phyloP scores from a whole-genome alignment of 805 yeast species.

The Lachancea sp. region DNA sequence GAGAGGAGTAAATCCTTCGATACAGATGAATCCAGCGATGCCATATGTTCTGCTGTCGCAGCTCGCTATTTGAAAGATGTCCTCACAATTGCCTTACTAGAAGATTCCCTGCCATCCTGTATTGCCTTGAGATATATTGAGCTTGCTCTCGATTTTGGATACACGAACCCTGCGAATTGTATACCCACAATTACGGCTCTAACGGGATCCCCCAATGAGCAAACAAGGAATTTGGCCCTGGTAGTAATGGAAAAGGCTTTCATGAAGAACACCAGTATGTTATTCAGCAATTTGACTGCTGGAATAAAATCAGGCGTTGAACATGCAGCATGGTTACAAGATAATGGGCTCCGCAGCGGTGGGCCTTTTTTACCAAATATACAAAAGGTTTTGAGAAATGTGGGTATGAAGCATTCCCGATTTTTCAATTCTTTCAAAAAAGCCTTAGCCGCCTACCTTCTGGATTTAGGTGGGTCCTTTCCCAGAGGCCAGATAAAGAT shows the following conservation, averaged over 20 bases:
- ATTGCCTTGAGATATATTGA: slow-evolving; percentile 51
- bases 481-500: background rate
- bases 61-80: slow-evolving; percentile 52
- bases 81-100: slow-evolving; percentile 42
- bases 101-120: slow-evolving; percentile 42
- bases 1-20: slow-evolving; percentile 35
- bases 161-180: slow-evolving; percentile 66
- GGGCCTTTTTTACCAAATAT: slow-evolving; percentile 14
- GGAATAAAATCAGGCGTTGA: slow-evolving; percentile 52
- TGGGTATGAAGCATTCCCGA: slow-evolving; percentile 10
- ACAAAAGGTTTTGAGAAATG: slow-evolving; percentile 16
- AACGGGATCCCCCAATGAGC: slow-evolving; percentile 44
- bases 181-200: slow-evolving; percentile 67
- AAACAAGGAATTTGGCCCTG: slow-evolving; percentile 43
- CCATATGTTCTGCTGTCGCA: slow-evolving; percentile 66
- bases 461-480: background rate
- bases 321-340: slow-evolving; percentile 28
- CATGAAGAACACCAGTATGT: slow-evolving; percentile 64
- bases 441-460: slow-evolving; percentile 10
- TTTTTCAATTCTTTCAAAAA: slow-evolving; percentile 3
- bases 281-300: slow-evolving; percentile 57
- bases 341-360: slow-evolving; percentile 10
- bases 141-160: slow-evolving; percentile 55
- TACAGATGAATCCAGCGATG: slow-evolving; percentile 37
- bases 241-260: slow-evolving; percentile 49